Evolutionary conservation across 257 asterid species (phyloP), one percentile per base, ranked within the genome.

Genomic region (Apocynum venetum): DNA sequence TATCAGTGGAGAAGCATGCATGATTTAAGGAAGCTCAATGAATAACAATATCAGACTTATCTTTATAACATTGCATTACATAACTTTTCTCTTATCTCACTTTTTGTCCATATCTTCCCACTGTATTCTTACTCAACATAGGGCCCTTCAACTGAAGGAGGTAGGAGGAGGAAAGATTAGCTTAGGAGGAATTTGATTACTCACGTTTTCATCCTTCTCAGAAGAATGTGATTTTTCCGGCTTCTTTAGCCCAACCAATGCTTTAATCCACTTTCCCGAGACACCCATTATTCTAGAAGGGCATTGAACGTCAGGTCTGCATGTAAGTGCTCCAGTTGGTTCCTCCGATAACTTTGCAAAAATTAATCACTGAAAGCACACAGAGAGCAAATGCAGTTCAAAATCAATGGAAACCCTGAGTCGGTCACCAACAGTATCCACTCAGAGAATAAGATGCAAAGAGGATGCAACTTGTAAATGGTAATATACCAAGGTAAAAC

Each of bases 231-330:
- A 85, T 80, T 86, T 91, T 77, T 87, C 94, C 40, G 92, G 76
- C 80, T 89, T 95, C 88, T 93, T 95, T 84, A 85, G 84, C 77
- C 98, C 93, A 68, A 95, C 89, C 88, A 91, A 81, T 41, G 96
- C 84, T 84, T 85, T 93, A 81, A 92, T 85, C 98, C 98, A 95
- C 84, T 93, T 95, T 87, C 90, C 91, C 43, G 98, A 77, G 73
- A 90, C 91, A 73, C 98, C 98, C 98, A 95, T 95, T 77, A 80
- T 83, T 60, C 76, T 59, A 77, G 72, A 49, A 15, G 78, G 67
- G 55, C 43, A 70, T 74, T 76, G 81, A 79, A 71, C 69, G 48
- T 75, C 82, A 80, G 64, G 83, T 87, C 96, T 92, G 91, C 38
- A 82, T 84, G 75, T 19, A 82, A 73, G 73, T 52, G 78, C n/a